These are phyloP conservation scores for Botrytis aclada DNA, from an alignment of 2,329 filamentous ascomycete species.

Conservation along the genomic window DNA sequence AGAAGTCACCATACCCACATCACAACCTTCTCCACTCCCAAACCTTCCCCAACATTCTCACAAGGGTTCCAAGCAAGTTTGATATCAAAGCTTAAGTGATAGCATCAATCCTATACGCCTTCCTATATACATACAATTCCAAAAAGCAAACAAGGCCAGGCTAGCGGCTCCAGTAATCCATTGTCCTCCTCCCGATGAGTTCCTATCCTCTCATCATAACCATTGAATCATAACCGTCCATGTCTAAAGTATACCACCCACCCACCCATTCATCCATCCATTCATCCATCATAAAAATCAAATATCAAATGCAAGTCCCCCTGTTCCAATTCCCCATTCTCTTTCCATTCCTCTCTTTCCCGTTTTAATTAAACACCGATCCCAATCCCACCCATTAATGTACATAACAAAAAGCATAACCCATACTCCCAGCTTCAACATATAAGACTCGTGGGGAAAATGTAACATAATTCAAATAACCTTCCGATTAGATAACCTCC, in stretches of 20 bases:
- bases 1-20: background rate
- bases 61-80: background rate
- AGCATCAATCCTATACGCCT: background rate
- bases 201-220: background rate
- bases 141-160: background rate
- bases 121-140: background rate
- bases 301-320: background rate
- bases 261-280: background rate
- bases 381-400: background rate
- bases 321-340: background rate
- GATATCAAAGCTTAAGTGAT: background rate
- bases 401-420: background rate
- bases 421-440: background rate
- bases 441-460: conserved; percentile 5
- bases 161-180: background rate
- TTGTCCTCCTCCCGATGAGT: background rate
- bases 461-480: background rate
- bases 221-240: conserved; percentile 1
- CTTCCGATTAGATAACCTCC: background rate
- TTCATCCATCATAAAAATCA: conserved; percentile 5
- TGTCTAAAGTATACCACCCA: background rate
- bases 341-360: background rate
- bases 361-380: background rate
- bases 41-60: background rate
- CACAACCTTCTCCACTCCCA: background rate